Percentiles rank a stretch among this genome's conserved stretches.
Evolutionary conservation across 2,329 filamentous ascomycete genomes (phyloP).

Genomic region (Curvularia sp.): DNA sequence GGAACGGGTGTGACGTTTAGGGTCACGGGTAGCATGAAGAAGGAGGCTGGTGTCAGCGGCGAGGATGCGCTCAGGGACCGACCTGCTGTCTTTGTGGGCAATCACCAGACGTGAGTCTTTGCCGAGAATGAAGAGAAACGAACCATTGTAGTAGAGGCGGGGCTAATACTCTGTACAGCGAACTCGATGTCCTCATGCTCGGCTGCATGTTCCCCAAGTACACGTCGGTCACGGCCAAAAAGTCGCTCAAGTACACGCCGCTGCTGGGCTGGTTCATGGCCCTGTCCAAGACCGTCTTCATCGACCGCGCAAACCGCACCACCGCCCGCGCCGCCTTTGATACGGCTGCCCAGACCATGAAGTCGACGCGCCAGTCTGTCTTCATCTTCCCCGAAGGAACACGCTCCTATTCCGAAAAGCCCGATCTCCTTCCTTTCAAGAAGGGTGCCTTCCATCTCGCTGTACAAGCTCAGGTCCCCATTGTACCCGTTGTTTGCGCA

Average conservation of each 20-base stretch:
- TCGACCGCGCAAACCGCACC: constrained; percentile 85
- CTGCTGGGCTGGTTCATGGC: constrained; percentile 93
- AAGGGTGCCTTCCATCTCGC: constrained; percentile 98
- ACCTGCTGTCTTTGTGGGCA: constrained; percentile 89
- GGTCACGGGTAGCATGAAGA: constrained; percentile 58
- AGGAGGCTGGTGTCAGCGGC: constrained; percentile 40
- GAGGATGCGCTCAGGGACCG: constrained; percentile 54
- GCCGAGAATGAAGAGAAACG: neutral
- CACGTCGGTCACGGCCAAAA: constrained; percentile 93
- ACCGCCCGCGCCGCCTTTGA: constrained; percentile 86
- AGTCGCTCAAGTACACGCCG: constrained; percentile 76
- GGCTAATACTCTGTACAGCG: constrained; percentile 52
- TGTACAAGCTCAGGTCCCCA: constrained; percentile 89
- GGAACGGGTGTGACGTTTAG: constrained; percentile 80
- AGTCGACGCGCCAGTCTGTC: constrained; percentile 68
- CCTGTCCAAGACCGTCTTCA: constrained; percentile 89
- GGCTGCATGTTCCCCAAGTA: constrained; percentile 88
- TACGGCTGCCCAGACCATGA: constrained; percentile 82
- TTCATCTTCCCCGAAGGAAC: constrained; percentile 94
- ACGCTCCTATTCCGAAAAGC: constrained; percentile 82
- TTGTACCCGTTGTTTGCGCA: constrained; percentile 75
- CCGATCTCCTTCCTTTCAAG: constrained; percentile 91
- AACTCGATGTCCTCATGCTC: constrained; percentile 92
- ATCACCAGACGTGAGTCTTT: constrained; percentile 77
- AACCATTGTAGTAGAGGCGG: neutral